Evolutionary conservation across 2,329 filamentous ascomycete species (phyloP).

Genomic region (Byssothecium circinans): DNA sequence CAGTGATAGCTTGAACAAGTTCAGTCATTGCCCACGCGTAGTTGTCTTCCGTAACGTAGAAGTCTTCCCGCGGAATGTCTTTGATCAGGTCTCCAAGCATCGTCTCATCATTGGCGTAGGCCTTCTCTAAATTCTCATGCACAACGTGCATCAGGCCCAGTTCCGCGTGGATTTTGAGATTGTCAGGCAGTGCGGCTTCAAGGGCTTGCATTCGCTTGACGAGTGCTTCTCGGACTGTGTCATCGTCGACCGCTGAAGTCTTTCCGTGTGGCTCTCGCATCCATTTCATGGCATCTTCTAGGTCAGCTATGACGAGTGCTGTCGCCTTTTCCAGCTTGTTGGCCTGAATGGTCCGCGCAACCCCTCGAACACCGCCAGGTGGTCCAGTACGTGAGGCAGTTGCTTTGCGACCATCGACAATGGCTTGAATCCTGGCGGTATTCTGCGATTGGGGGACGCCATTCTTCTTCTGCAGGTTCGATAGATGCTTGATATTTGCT

Average conservation of each 20-base stretch:
- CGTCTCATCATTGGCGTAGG: slow-evolving; percentile 41
- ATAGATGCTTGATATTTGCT: slow-evolving; percentile 27
- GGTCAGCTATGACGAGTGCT: slow-evolving; percentile 23
- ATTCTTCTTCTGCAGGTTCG: slow-evolving; percentile 30
- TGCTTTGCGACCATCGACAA: slow-evolving; percentile 17
- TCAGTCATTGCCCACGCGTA: slow-evolving; percentile 43
- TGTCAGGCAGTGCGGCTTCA: slow-evolving; percentile 26
- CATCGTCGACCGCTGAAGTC: slow-evolving; percentile 15
- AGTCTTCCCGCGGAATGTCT: slow-evolving; percentile 38
- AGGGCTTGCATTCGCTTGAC: slow-evolving; percentile 30
- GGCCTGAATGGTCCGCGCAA: slow-evolving; percentile 27
- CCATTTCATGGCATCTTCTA: slow-evolving; percentile 30
- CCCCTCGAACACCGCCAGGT: slow-evolving; percentile 22
- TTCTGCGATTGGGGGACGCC: slow-evolving; percentile 20
- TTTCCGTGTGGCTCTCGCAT: slow-evolving; percentile 18
- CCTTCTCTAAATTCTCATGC: slow-evolving; percentile 37
- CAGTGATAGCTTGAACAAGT: slow-evolving; percentile 34
- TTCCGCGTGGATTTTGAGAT: slow-evolving; percentile 29
- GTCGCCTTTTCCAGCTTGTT: slow-evolving; percentile 21
- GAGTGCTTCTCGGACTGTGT: slow-evolving; percentile 28
- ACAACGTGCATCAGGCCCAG: slow-evolving; percentile 41
- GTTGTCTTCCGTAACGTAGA: slow-evolving; percentile 44
- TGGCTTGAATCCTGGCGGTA: slow-evolving; percentile 19
- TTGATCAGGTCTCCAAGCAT: slow-evolving; percentile 38
- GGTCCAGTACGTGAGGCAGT: slow-evolving; percentile 1